Conservation (phyloP, 768 basidiomycete genomes). For the Pleurotus salmoneostramineus region DNA sequence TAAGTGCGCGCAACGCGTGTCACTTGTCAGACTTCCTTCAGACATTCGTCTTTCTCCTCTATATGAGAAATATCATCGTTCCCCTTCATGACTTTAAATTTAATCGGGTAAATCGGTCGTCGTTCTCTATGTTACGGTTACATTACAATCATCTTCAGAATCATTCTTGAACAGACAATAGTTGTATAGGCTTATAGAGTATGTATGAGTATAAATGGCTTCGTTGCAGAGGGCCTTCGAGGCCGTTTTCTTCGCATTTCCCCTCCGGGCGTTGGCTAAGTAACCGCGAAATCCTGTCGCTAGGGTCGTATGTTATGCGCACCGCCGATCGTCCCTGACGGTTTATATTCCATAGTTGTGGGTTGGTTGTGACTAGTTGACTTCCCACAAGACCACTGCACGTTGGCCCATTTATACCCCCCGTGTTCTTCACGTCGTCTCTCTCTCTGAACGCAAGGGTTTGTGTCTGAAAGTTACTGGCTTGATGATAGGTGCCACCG, state of each 20-base stretch:
- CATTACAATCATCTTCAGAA: too few species aligned
- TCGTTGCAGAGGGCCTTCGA: background rate
- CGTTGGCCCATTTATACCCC: background rate
- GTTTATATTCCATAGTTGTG: background rate
- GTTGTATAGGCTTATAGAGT: too few species aligned
- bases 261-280: background rate
- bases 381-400: too few species aligned
- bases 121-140: background rate
- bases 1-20: slow-evolving; percentile 80
- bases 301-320: background rate
- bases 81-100: background rate
- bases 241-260: background rate
- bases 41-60: slow-evolving; percentile 31
- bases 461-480: background rate
- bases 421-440: background rate
- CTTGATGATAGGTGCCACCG: background rate
- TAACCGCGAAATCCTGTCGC: slow-evolving; percentile 4
- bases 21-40: slow-evolving; percentile 71
- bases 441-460: background rate
- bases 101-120: background rate
- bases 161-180: background rate
- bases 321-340: background rate
- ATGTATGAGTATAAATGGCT: too few species aligned
- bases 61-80: slow-evolving; percentile 18
- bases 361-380: background rate